Base-by-base conservation (phyloP, 306 rosid species). In the Cercis canadensis region DNA sequence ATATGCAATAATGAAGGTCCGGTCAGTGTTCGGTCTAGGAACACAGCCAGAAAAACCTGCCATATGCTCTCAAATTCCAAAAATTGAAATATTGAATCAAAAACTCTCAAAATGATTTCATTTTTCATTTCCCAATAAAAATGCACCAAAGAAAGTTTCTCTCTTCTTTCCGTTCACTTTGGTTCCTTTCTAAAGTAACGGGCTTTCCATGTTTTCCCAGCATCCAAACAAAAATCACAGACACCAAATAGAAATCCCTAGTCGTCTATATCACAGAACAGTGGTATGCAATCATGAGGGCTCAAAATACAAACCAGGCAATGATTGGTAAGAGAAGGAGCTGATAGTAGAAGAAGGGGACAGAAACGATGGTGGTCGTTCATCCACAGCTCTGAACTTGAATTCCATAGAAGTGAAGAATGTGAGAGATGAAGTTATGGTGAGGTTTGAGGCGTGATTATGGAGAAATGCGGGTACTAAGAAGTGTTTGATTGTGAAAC, bases 351-450 rank as follows among this genome's bases (percentile, higher is more conserved):
- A 19, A 11, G 52, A 11, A 72, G 73, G 44, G 43, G 79, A 6
- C 54, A 29, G 55, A 11, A 5, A 4, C 8, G 59, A 11, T 5
- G 62, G 33, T 10, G 74, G 81, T 11, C 51, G 59, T 8, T 45
- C 50, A 15, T 83, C 84, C 0, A 41, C 47, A 1, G 81, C 77
- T 5, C 84, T 75, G 17, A 78, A 83, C 64, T 73, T 83, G 75
- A 83, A 86, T 14, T 86, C 88, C 90, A 86, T 86, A 3, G 45
- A 0, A n/a, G 8, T 37, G 9, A 8, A 58, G 33, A 24, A 24
- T 24, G 29, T 1, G 29, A 57, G 62, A 57, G 41, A 58, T 13
- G 34, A 12, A n/a, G 7, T n/a, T 5, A 34, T 10, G n/a, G 12
- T 13, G 45, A 15, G 44, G n/a, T 33, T 58, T 58, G 64, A 58